Conservation (phyloP, 768 basidiomycete species). For the Boletus vermiculosoides region DNA sequence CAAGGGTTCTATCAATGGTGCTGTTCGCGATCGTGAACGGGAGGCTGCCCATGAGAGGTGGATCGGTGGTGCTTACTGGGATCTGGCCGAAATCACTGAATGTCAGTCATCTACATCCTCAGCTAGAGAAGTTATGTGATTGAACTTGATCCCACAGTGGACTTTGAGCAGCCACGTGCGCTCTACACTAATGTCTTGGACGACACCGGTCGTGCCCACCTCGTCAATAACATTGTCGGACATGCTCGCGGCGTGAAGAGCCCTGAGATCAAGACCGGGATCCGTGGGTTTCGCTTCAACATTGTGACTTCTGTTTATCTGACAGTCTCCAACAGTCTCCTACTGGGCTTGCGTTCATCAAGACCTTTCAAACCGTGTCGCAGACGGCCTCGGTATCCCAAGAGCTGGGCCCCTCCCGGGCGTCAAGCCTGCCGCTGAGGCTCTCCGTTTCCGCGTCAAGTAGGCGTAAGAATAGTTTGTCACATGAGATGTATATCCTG, state of each 20-base stretch:
- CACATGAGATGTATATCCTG: background rate
- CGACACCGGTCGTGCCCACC: slow-evolving; percentile 56
- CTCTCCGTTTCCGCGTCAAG: slow-evolving; percentile 46
- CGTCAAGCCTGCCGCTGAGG: slow-evolving; percentile 57
- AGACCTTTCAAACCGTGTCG: slow-evolving; percentile 70
- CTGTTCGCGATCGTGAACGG: slow-evolving; percentile 38
- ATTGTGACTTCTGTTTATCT: background rate
- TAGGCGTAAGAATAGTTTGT: slow-evolving; percentile 2
- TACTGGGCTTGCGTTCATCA: slow-evolving; percentile 82
- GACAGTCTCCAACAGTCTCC: slow-evolving; percentile 46
- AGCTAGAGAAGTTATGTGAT: background rate
- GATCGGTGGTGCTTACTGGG: slow-evolving; percentile 63
- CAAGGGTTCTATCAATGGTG: slow-evolving; percentile 45
- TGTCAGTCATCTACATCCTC: slow-evolving; percentile 46
- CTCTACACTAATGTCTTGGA: slow-evolving; percentile 69
- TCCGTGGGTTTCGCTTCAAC: slow-evolving; percentile 48
- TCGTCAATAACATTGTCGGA: slow-evolving; percentile 64
- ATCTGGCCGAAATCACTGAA: slow-evolving; percentile 75
- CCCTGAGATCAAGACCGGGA: slow-evolving; percentile 54
- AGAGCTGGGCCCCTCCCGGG: slow-evolving; percentile 54
- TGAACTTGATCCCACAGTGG: slow-evolving; percentile 44
- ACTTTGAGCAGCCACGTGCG: slow-evolving; percentile 81
- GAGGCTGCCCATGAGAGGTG: slow-evolving; percentile 68
- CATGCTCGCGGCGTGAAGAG: slow-evolving; percentile 65
- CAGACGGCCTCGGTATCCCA: slow-evolving; percentile 65